Evolutionary conservation across 768 basidiomycete species (phyloP).

Genomic region (Tulasnella sp.): DNA sequence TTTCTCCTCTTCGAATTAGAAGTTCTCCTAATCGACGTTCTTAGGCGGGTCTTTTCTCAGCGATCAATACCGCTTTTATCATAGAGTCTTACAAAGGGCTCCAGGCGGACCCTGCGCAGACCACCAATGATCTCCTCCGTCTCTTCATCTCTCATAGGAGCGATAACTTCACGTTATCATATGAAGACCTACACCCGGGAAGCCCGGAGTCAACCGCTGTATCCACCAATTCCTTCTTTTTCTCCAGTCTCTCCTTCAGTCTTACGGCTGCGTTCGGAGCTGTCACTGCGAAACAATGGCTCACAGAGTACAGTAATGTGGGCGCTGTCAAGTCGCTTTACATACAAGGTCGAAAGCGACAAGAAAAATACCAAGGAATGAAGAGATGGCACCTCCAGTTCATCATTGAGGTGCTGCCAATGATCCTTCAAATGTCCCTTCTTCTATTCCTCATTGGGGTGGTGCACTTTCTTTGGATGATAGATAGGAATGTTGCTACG

Average conservation of each 20-base stretch:
- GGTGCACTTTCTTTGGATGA: background rate
- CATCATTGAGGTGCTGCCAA: conserved; percentile 6
- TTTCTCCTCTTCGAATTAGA: background rate
- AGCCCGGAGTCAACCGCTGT: too few species aligned
- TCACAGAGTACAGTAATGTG: conserved; percentile 4
- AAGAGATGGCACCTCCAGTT: conserved; percentile 5
- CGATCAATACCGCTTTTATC: conserved; percentile 9
- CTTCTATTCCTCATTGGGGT: conserved; percentile 2
- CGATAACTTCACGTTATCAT: conserved; percentile 3
- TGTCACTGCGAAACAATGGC: conserved; percentile 12
- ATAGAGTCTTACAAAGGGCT: background rate
- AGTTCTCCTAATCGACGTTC: background rate
- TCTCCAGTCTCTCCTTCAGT: conserved; percentile 8
- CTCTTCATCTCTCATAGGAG: background rate
- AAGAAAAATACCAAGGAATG: conserved; percentile 2
- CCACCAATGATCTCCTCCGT: conserved; percentile 3
- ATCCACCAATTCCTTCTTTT: conserved; percentile 3
- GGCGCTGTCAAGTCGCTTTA: conserved; percentile 4
- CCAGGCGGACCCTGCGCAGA: background rate
- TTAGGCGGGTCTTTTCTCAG: conserved; percentile 13
- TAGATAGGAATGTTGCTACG: background rate
- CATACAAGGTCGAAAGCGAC: conserved; percentile 9
- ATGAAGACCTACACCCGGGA: too few species aligned
- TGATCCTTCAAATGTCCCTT: conserved; percentile 9
- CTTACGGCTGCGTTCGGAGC: conserved; percentile 10